Evolutionary conservation across 352 stramenopile species (phyloP).

Genomic region (Stramenopiles sp.): DNA sequence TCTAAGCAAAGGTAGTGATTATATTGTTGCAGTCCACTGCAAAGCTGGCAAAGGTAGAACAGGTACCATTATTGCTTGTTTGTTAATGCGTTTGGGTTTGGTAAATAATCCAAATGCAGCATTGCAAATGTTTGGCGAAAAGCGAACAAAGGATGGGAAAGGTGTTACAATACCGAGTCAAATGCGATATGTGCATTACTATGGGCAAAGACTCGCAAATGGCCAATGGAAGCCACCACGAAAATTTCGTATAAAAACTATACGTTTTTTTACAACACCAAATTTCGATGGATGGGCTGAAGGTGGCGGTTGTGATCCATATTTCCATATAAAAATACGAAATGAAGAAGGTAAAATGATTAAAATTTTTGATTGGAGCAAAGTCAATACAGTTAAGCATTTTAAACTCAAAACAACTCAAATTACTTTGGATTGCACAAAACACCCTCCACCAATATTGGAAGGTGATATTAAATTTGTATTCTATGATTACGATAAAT

Average conservation of each 20-base stretch:
- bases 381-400: not conserved
- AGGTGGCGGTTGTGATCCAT: not conserved
- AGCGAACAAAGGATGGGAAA: not conserved
- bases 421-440: not conserved
- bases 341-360: not conserved
- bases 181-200: not conserved
- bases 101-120: not conserved
- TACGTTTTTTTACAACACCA: not conserved
- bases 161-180: not conserved
- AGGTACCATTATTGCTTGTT: constrained; percentile 8
- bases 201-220: not conserved
- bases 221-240: not conserved
- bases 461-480: not conserved
- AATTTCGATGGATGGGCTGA: not conserved
- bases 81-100: not conserved
- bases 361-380: not conserved
- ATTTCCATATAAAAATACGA: not conserved
- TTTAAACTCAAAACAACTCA: not conserved
- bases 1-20: constrained; percentile 9
- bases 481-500: not conserved
- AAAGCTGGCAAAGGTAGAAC: constrained; percentile 27
- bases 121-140: not conserved
- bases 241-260: not conserved
- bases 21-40: constrained; percentile 26
- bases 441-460: not conserved